These are phyloP conservation scores for Bacterosira constricta DNA, from an alignment of 108 stramenopile genomes.

Conservation along the genomic window DNA sequence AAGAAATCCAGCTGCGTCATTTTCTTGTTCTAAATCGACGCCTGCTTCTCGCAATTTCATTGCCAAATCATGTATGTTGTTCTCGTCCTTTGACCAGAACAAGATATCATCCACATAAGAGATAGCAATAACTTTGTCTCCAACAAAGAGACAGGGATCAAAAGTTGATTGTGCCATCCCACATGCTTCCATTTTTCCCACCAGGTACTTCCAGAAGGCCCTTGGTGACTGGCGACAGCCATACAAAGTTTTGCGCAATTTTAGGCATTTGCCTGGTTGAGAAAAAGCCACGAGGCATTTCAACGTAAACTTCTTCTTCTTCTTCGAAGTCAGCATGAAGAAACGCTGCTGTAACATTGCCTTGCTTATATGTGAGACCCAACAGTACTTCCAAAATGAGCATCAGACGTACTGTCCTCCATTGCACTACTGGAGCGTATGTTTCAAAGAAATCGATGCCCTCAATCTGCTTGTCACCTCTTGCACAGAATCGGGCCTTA, in stretches of 20 bases:
- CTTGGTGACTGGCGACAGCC: too few species aligned
- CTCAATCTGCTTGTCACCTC: slow-evolving; percentile 40
- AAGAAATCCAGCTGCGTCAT: background rate
- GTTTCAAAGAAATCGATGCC: slow-evolving; percentile 38
- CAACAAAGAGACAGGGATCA: slow-evolving; percentile 38
- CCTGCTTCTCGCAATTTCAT: background rate
- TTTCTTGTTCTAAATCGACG: background rate
- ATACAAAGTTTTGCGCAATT: too few species aligned
- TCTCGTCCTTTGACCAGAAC: slow-evolving; percentile 18
- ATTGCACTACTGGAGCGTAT: slow-evolving; percentile 54
- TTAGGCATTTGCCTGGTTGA: too few species aligned
- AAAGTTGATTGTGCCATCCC: background rate
- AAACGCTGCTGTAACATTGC: too few species aligned
- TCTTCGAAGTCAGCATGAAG: too few species aligned
- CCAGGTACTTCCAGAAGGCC: too few species aligned
- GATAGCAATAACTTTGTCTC: background rate
- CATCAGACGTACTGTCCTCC: slow-evolving; percentile 40
- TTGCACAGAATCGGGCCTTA: slow-evolving; percentile 53
- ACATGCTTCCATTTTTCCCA: background rate
- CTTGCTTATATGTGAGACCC: too few species aligned
- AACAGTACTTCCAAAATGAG: too few species aligned
- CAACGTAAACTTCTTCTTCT: too few species aligned
- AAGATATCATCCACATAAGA: slow-evolving; percentile 16
- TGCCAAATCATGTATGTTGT: background rate
- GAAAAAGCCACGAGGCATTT: too few species aligned